These are phyloP conservation scores for Lepidium didymum DNA, from an alignment of 345 rosid species.

Conservation along the genomic window DNA sequence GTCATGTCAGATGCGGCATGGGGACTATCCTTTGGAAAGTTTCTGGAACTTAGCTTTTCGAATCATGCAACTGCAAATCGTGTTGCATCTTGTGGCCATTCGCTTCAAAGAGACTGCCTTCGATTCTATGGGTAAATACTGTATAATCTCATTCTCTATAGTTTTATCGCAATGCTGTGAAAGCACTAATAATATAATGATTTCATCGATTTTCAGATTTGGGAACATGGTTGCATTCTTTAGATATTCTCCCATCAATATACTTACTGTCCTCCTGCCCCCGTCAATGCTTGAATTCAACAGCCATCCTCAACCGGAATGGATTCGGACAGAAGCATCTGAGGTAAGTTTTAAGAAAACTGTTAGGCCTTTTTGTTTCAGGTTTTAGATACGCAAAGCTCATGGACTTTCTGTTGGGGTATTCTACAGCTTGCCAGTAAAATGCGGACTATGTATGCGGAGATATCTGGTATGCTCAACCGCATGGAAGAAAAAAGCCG, in stretches of 20 bases:
- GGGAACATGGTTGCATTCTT: constrained; percentile 98
- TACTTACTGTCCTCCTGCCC: constrained; percentile 73
- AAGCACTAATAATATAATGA: background rate
- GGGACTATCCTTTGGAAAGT: constrained; percentile 99
- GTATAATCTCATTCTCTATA: background rate
- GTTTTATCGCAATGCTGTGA: background rate
- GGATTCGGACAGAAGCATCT: constrained; percentile 72
- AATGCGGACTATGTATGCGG: constrained; percentile 53
- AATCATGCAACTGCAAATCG: constrained; percentile 98
- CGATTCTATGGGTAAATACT: constrained; percentile 83
- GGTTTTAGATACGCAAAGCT: background rate
- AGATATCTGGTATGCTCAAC: constrained; percentile 54
- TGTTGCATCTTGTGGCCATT: constrained; percentile 96
- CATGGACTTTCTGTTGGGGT: background rate
- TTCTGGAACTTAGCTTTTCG: constrained; percentile 94
- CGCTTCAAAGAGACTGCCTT: constrained; percentile 94
- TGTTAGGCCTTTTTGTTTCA: background rate
- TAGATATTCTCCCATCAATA: constrained; percentile 89
- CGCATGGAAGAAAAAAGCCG: constrained; percentile 52
- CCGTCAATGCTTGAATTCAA: constrained; percentile 68
- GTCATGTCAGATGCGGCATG: constrained; percentile 99
- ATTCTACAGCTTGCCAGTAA: constrained; percentile 54
- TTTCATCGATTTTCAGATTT: constrained; percentile 41
- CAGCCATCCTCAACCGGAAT: constrained; percentile 54
- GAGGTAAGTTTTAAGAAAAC: constrained; percentile 36